phyloP scores from a whole-genome alignment of 1,284 basidiomycete genomes.

The Cutaneotrichosporon cutaneum region DNA sequence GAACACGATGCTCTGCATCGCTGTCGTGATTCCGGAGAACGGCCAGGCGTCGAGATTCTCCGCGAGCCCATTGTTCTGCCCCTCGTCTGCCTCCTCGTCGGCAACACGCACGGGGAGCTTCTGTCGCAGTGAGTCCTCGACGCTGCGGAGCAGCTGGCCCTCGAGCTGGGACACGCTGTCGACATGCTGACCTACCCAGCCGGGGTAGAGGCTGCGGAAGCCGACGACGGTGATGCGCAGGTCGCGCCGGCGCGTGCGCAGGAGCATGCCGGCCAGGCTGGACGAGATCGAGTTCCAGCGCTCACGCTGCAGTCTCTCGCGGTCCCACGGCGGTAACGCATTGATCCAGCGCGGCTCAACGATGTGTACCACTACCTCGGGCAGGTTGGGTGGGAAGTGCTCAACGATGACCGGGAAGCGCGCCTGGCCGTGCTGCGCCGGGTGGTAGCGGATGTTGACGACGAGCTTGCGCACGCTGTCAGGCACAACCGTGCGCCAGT shows the following conservation, averaged over 20 bases:
- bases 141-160: constrained; percentile 6
- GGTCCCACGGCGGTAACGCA: constrained; percentile 7
- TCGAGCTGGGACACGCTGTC: constrained; percentile 8
- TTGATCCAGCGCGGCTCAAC: constrained; percentile 16
- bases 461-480: constrained; percentile 10
- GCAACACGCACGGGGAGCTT: not conserved
- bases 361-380: constrained; percentile 13
- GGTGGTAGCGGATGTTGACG: constrained; percentile 16
- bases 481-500: constrained; percentile 11
- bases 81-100: not conserved
- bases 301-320: not conserved
- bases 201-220: not conserved
- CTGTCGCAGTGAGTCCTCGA: constrained; percentile 6
- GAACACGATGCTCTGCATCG: not conserved
- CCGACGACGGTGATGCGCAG: constrained; percentile 13
- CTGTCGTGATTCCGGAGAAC: not conserved
- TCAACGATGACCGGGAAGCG: constrained; percentile 1
- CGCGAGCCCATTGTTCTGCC: not conserved
- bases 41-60: not conserved
- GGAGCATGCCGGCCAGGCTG: constrained; percentile 5
- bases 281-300: constrained; percentile 10
- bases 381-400: not conserved
- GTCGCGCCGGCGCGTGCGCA: not conserved
- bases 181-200: constrained; percentile 4
- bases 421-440: constrained; percentile 1